These are phyloP conservation scores for Monsonia emarginata DNA, from an alignment of 441 rosid species.

Conservation along the genomic window DNA sequence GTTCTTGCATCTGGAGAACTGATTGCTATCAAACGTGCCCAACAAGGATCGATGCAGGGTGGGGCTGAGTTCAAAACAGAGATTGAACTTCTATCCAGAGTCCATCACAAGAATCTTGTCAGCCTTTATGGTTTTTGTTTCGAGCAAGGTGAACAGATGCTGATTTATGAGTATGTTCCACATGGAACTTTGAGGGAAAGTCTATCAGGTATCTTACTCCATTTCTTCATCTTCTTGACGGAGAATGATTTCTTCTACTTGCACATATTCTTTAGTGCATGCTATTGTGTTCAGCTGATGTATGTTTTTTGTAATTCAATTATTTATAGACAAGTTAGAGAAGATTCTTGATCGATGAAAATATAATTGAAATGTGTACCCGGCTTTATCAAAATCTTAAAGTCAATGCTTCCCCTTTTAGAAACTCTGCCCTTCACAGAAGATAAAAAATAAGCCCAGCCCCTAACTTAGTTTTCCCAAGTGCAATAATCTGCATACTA, in stretches of 20 bases:
- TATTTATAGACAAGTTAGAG: too few species aligned
- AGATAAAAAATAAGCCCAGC: too few species aligned
- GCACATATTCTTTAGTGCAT: too few species aligned
- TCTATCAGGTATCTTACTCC: slow-evolving; percentile 43
- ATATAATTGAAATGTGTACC: too few species aligned
- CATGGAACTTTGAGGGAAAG: slow-evolving; percentile 59
- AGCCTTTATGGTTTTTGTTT: slow-evolving; percentile 65
- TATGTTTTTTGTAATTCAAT: too few species aligned
- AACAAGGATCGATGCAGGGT: slow-evolving; percentile 77
- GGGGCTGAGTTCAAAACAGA: slow-evolving; percentile 82
- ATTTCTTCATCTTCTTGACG: background rate
- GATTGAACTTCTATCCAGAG: slow-evolving; percentile 81
- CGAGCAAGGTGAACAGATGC: slow-evolving; percentile 62
- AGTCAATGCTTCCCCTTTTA: too few species aligned
- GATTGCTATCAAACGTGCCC: slow-evolving; percentile 67
- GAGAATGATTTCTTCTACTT: background rate
- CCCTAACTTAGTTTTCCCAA: too few species aligned
- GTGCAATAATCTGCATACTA: background rate
- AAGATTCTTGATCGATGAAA: too few species aligned
- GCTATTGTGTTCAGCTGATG: too few species aligned
- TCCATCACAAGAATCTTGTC: slow-evolving; percentile 79
- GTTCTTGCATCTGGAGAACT: slow-evolving; percentile 46
- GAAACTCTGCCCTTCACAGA: too few species aligned
- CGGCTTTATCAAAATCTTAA: too few species aligned
- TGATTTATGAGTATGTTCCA: slow-evolving; percentile 60